Base-by-base conservation (phyloP, 2,329 filamentous ascomycete genomes). In the Cadophora sp. region DNA sequence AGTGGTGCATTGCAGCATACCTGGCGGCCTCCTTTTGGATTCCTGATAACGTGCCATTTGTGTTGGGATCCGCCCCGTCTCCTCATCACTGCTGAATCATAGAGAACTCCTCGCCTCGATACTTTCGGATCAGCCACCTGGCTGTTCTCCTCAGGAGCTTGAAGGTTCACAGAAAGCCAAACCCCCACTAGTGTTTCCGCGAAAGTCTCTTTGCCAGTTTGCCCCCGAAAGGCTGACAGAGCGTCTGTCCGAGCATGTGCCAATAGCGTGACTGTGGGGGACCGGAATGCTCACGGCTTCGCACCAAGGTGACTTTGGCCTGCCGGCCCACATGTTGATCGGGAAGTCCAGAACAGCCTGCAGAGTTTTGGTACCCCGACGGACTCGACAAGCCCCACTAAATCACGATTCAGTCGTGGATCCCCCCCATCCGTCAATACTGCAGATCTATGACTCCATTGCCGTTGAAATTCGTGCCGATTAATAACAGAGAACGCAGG, bases 311-410 rank as follows among this genome's bases (percentile, higher is more conserved):
- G 30, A 45, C 13, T 39, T 36, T 36, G 59, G 30, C 30, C 30
- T 51, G 48, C 27, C 59, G 59, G 27, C 58, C 41, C 58, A 60
- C 58, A 51, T 62, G 59, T 30, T 62, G 59, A 62, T 62, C 59
- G n/a, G 48, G 33, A 50, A 51, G 48, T 62, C 59, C 59, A 62
- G 59, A 51, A 45, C 59, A 51, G 59, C 47, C 45, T 47, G 30
- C 36, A 53, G 30, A 61, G 48, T 27, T 60, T 36, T 48, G 41
- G 45, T 36, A 30, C 58, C 22, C 41, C 27, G 41, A 47, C 43
- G 58, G 58, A 48, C 58, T 60, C 33, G 30, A 43, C 24, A 47
- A 20, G 24, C 13, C 22, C 58, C 58, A 60, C 58, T 60, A 48
- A 62, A 62, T 50, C 30, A 60, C 58, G 58, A 36, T 48, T 60